These are phyloP conservation scores for Oxytropis ochrocephala DNA, from an alignment of 306 rosid species.

Conservation along the genomic window DNA sequence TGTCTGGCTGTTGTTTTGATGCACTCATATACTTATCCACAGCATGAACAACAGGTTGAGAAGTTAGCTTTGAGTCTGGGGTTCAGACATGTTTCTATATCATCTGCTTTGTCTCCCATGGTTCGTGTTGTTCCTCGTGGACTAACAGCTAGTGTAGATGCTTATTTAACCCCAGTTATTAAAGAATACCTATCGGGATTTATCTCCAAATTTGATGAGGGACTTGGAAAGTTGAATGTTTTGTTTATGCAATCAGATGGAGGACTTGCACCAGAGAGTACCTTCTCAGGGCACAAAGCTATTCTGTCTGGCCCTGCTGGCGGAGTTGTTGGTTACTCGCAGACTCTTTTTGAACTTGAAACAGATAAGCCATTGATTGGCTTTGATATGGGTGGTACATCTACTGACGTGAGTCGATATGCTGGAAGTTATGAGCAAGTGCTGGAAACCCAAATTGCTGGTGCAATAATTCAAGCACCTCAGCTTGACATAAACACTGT, in stretches of 20 bases:
- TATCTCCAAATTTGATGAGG: constrained; percentile 82
- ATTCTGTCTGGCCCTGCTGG: constrained; percentile 97
- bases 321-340: constrained; percentile 96
- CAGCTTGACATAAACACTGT: constrained; percentile 96
- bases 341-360: constrained; percentile 80
- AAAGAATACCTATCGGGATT: constrained; percentile 91
- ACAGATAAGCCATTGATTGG: constrained; percentile 85
- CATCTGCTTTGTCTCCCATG: constrained; percentile 95
- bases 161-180: constrained; percentile 91
- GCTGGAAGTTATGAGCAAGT: constrained; percentile 94
- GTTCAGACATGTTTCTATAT: constrained; percentile 80
- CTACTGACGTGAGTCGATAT: constrained; percentile 94
- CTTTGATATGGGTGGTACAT: constrained; percentile 98
- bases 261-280: constrained; percentile 89
- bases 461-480: constrained; percentile 90
- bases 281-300: constrained; percentile 94
- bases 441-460: constrained; percentile 87
- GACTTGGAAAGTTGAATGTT: constrained; percentile 63
- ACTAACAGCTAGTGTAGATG: constrained; percentile 91
- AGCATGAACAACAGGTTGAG: constrained; percentile 61
- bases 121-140: constrained; percentile 97
- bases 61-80: constrained; percentile 72
- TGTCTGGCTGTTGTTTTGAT: constrained; percentile 88
- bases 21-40: constrained; percentile 86
- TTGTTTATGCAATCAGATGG: constrained; percentile 98